Conservation (phyloP, 1,284 basidiomycete genomes). For the Rhodotorula glutinis region DNA sequence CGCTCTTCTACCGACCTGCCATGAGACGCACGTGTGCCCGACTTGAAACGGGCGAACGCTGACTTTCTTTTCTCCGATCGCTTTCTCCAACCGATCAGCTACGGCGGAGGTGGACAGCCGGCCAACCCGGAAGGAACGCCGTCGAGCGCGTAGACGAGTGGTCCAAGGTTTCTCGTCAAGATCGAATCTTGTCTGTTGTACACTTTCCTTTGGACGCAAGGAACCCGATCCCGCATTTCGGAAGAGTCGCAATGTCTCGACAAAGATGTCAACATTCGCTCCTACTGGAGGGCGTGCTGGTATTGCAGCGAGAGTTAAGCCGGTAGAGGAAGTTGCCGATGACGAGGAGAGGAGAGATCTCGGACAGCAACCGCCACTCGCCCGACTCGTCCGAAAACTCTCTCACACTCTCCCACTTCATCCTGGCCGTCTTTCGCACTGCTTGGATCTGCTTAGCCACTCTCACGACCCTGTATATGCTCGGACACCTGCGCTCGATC, state of each 20-base stretch:
- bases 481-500: slow-evolving; percentile 18
- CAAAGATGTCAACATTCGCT: too few relatives aligned
- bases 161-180: neutral
- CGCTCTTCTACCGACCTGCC: too few relatives aligned
- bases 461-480: slow-evolving; percentile 12
- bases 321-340: neutral
- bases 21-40: too few relatives aligned
- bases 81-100: slow-evolving; percentile 12
- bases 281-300: too few relatives aligned
- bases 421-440: neutral
- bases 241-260: too few relatives aligned
- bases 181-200: neutral
- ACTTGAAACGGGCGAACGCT: too few relatives aligned
- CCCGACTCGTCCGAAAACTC: neutral
- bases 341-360: too few relatives aligned
- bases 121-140: slow-evolving; percentile 13
- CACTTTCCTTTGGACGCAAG: neutral
- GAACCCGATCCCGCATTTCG: too few relatives aligned
- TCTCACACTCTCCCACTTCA: neutral
- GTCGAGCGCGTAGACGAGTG: neutral
- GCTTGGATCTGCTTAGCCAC: neutral
- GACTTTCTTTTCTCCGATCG: too few relatives aligned
- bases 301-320: too few relatives aligned
- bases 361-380: too few relatives aligned
- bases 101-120: slow-evolving; percentile 36